Percentiles rank a stretch among this genome's conserved stretches.
Conservation (phyloP, 495 filamentous ascomycete genomes). For the Aspergillus kassunensis region DNA sequence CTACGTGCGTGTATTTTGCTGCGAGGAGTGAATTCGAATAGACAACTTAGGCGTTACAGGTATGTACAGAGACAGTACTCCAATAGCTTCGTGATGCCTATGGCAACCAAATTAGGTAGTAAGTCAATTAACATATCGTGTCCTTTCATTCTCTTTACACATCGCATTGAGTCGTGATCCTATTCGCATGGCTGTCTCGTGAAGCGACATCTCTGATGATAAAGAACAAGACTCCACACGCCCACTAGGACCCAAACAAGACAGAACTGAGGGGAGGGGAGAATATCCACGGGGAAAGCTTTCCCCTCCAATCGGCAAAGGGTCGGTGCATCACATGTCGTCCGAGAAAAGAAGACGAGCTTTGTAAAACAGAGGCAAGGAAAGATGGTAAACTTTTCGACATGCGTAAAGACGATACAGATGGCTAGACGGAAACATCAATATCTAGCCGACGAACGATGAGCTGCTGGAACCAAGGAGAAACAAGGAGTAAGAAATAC, state of each 20-base stretch:
- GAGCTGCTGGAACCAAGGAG: constrained; percentile 8
- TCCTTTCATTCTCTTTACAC: constrained; percentile 13
- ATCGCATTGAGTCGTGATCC: constrained; percentile 20
- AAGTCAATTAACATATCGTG: constrained; percentile 8
- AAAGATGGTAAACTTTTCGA: constrained; percentile 40
- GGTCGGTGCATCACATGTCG: constrained; percentile 37
- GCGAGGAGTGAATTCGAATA: no score
- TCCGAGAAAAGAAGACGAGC: constrained; percentile 33
- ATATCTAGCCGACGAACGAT: constrained; percentile 28
- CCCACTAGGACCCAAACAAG: constrained; percentile 23
- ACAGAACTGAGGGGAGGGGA: constrained; percentile 19
- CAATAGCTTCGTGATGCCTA: no score
- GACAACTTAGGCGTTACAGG: no score
- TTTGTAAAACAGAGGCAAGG: constrained; percentile 30
- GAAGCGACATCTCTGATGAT: constrained; percentile 24
- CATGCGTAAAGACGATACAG: constrained; percentile 38
- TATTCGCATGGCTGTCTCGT: constrained; percentile 28
- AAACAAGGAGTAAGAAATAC: constrained; percentile 8
- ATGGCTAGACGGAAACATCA: constrained; percentile 34
- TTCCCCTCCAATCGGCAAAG: constrained; percentile 39
- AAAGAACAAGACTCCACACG: constrained; percentile 27
- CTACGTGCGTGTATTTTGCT: no score
- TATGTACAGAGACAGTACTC: no score
- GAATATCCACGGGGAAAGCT: constrained; percentile 18
- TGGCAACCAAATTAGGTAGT: not conserved